Base-by-base conservation (phyloP, 2,329 filamentous ascomycete species). In the Verticillium longisporum region DNA sequence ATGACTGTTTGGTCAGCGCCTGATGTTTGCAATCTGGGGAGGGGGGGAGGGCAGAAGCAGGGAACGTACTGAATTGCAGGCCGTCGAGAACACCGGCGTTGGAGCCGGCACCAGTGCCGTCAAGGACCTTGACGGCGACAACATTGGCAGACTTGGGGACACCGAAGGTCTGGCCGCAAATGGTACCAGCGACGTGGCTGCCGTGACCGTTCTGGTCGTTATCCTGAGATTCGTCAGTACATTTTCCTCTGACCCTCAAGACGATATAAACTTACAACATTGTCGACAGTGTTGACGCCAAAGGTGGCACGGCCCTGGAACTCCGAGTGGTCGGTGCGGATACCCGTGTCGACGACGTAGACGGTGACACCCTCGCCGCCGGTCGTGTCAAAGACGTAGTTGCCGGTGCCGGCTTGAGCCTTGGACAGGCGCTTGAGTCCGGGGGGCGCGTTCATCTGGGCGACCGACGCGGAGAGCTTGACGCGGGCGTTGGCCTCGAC, bases 341-440 rank as follows among this genome's bases (percentile, higher is more conserved):
- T 83, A 66, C 87, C 87, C 6, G 86, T 88, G 72, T 90, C 87
- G 50, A 90, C 81, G 31, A 90, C 74, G 70, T 85, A 90, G 33
- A 80, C 81, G 26, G 82, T 87, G 66, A 84, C 82, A n/a, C 81
- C 82, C 64, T 78, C 61, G 36, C 83, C 84, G 26, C 79, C 80
- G 13, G 75, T 76, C 61, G 73, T 72, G 68, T 86, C 82, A 64
- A 84, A 86, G 58, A 80, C 66, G 68, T 85, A 86, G 59, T 67
- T 65, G 37, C 67, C 60, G 33, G 66, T 60, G 50, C 72, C 75
- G 18, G 72, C 63, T 13, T 68, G 57, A 31, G 73, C 65, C 68
- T 80, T 75, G 57, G 84, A 87, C 59, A 87, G 66, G 50, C 84
- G 82, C 54, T 77, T 74, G 32, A 87, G 76, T 15, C 83, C 83